Base-by-base conservation (phyloP, 805 yeast species). In the Barnettozyma vustinii region DNA sequence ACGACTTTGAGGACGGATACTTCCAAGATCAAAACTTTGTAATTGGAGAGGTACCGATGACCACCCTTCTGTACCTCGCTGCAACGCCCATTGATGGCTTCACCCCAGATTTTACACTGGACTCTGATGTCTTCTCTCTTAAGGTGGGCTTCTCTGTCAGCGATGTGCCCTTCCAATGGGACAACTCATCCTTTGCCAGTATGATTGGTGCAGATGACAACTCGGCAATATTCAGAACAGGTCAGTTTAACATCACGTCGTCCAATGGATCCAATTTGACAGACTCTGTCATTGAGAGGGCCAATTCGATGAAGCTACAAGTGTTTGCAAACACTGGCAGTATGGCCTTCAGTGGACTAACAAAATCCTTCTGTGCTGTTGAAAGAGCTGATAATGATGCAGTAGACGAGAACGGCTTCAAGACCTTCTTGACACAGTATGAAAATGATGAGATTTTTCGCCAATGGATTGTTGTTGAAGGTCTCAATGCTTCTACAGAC, bases 311-410 rank as follows among this genome's bases (percentile, higher is more conserved):
- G 52, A 66, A 66, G 12, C 51, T 84, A 13, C 77, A 73, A 56
- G 57, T 85, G 2, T 83, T 77, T 54, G 67, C 9, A 23, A 21
- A 39, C 18, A 23, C 77, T 1, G 59, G 69, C 42, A 71, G 67
- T 3, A 66, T 70, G 35, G 56, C 68, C 48, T 70, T 76, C 45
- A 52, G 53, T 1, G 64, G 63, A 2, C 59, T 84, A 44, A 72
- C 74, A 44, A 67, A 68, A 52, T 83, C 92, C 44, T 79, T 87
- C 76, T 85, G 94, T 65, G 96, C 96, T 0, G 67, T 87, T 8
- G 65, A 74, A 43, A 73, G 72, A 44, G 40, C 50, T 5, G 12
- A 35, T 6, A 46, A 44, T 12, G 48, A 44, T 9, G 48, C 64
- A 8, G 60, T 69, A 44, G 58, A 62, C 8, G 52, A 45, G 4